Percentiles rank a stretch among this genome's conserved stretches.
These are phyloP conservation scores for Phytophthora fragariae DNA, from an alignment of 352 stramenopile genomes.

Conservation along the genomic window DNA sequence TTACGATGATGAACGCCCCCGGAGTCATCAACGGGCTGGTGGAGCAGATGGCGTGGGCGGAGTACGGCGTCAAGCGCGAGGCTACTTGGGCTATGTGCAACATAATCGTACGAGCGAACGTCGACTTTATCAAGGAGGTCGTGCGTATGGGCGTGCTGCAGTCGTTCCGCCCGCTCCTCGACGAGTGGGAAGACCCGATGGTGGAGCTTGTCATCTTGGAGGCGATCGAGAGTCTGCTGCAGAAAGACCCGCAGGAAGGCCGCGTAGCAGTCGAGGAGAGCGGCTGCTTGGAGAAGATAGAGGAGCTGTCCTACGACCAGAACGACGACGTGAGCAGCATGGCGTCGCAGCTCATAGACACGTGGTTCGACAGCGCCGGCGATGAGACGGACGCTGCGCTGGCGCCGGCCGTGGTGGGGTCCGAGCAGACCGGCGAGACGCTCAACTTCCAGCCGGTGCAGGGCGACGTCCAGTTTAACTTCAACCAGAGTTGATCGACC, in stretches of 20 bases:
- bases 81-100: slow-evolving; percentile 90
- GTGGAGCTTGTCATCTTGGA: slow-evolving; percentile 89
- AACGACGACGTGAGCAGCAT: slow-evolving; percentile 84
- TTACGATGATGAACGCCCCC: slow-evolving; percentile 76
- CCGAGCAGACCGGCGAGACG: slow-evolving; percentile 43
- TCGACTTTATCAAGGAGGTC: slow-evolving; percentile 68
- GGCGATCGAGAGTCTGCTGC: slow-evolving; percentile 73
- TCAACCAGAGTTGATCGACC: slow-evolving; percentile 49
- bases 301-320: slow-evolving; percentile 84
- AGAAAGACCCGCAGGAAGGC: slow-evolving; percentile 69
- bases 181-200: slow-evolving; percentile 89
- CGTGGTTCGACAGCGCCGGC: slow-evolving; percentile 77
- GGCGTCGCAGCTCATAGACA: slow-evolving; percentile 82
- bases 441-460: slow-evolving; percentile 81
- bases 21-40: slow-evolving; percentile 71
- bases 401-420: slow-evolving; percentile 59
- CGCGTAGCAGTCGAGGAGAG: slow-evolving; percentile 82
- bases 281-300: slow-evolving; percentile 77
- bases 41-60: slow-evolving; percentile 89
- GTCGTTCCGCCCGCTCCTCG: slow-evolving; percentile 75
- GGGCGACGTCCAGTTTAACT: slow-evolving; percentile 77
- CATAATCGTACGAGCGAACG: slow-evolving; percentile 76
- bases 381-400: slow-evolving; percentile 53
- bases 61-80: slow-evolving; percentile 87
- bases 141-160: slow-evolving; percentile 78